Evolutionary conservation across 192 early-diverging fungal genomes (phyloP).

Genomic region (Chytriomyces sp.): DNA sequence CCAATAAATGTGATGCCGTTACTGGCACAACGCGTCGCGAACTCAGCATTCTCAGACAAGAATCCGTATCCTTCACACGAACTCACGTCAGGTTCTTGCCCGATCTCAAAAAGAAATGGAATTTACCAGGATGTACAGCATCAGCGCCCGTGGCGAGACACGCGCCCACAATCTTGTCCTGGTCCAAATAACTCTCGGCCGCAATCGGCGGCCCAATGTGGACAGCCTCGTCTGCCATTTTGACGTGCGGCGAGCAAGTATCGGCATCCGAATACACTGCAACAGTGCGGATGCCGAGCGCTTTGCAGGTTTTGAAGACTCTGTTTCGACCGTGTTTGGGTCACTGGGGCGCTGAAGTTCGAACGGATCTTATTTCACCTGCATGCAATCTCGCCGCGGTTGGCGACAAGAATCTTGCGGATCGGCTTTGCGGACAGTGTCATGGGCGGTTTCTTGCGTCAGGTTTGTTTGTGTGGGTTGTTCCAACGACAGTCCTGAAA

Average conservation of each 20-base stretch:
- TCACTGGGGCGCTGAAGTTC: neutral
- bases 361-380: neutral
- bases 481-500: neutral
- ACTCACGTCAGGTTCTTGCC: neutral
- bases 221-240: slow-evolving; percentile 59
- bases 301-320: slow-evolving; percentile 73
- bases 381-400: slow-evolving; percentile 34
- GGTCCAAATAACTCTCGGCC: slow-evolving; percentile 56
- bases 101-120: neutral
- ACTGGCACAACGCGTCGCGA: slow-evolving; percentile 51
- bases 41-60: slow-evolving; percentile 63
- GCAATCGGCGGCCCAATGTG: slow-evolving; percentile 55
- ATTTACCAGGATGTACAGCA: slow-evolving; percentile 58
- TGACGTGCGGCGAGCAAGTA: slow-evolving; percentile 51
- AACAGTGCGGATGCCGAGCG: slow-evolving; percentile 63
- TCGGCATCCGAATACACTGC: slow-evolving; percentile 69
- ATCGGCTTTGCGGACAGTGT: neutral
- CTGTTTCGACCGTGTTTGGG: slow-evolving; percentile 45
- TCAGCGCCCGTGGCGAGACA: slow-evolving; percentile 52
- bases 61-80: slow-evolving; percentile 57
- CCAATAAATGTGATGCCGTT: slow-evolving; percentile 62
- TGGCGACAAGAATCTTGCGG: slow-evolving; percentile 33
- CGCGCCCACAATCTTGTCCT: slow-evolving; percentile 55
- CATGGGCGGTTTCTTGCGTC: neutral
- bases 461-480: neutral